Evolutionary conservation across 768 basidiomycete genomes (phyloP).

Genomic region (Boletus reticuloceps): DNA sequence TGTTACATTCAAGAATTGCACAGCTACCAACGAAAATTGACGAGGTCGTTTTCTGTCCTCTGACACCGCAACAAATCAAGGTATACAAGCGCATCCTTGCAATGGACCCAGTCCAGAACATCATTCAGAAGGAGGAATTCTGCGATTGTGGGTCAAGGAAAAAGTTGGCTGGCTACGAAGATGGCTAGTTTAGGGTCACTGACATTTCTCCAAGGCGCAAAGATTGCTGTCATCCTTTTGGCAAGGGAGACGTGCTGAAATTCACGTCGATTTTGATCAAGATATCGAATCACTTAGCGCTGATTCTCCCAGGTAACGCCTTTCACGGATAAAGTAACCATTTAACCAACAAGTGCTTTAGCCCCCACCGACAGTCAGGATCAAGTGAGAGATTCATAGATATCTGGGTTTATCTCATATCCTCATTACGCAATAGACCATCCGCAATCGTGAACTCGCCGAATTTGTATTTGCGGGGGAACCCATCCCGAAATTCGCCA

Average conservation of each 20-base stretch:
- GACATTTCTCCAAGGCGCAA: constrained; percentile 45
- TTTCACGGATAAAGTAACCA: neutral
- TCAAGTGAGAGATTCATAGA: constrained; percentile 43
- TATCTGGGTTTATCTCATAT: neutral
- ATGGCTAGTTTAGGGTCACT: neutral
- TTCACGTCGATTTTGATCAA: constrained; percentile 83
- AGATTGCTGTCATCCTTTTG: constrained; percentile 51
- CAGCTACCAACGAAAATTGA: constrained; percentile 89
- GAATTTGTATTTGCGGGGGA: constrained; percentile 61
- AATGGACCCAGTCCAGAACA: constrained; percentile 64
- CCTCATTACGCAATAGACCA: constrained; percentile 28
- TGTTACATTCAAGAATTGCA: neutral
- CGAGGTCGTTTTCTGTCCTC: constrained; percentile 90
- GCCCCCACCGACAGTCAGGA: constrained; percentile 67
- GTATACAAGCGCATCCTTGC: constrained; percentile 73
- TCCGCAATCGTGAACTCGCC: constrained; percentile 60
- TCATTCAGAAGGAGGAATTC: constrained; percentile 65
- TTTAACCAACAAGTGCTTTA: constrained; percentile 27
- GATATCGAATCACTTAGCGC: constrained; percentile 81
- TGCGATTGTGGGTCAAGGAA: constrained; percentile 70
- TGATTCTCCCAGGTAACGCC: constrained; percentile 75
- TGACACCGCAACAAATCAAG: constrained; percentile 64
- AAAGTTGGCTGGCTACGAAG: constrained; percentile 39
- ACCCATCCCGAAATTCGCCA: constrained; percentile 54
- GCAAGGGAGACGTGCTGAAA: constrained; percentile 59